These are phyloP conservation scores for Alternaria solani DNA, from an alignment of 2,329 filamentous ascomycete genomes.

Conservation along the genomic window DNA sequence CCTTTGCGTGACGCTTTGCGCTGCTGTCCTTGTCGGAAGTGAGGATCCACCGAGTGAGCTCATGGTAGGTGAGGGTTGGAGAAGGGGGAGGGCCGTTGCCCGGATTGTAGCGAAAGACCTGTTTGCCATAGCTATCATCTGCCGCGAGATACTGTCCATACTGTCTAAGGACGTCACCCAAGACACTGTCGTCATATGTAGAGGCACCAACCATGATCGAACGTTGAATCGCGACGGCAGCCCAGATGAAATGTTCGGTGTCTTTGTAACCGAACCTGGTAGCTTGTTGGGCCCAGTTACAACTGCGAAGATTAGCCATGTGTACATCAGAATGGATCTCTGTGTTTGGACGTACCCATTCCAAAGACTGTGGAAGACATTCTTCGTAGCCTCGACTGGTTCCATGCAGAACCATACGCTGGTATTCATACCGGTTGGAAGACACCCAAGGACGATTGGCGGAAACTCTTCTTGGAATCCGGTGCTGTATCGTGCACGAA, in stretches of 20 bases:
- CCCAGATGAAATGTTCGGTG: not conserved
- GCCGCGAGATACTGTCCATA: not conserved
- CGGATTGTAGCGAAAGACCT: not conserved
- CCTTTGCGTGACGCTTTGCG: not conserved
- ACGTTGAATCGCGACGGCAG: too few species aligned
- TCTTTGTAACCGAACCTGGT: not conserved
- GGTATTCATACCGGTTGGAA: not conserved
- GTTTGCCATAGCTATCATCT: not conserved
- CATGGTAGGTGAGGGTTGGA: not conserved
- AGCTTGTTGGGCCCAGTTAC: not conserved
- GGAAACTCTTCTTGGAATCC: not conserved
- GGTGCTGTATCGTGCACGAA: not conserved
- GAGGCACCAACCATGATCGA: too few species aligned
- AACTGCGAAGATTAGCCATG: not conserved
- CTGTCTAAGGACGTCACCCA: not conserved
- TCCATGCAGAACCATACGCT: not conserved
- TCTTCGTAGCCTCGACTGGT: not conserved
- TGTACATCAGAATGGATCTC: not conserved
- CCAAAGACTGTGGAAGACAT: not conserved
- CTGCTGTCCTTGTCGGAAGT: not conserved
- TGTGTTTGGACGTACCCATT: not conserved
- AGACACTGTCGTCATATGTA: too few species aligned
- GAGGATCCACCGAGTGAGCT: not conserved
- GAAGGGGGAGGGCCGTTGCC: not conserved
- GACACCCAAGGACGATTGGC: not conserved